Conservation (phyloP, 495 filamentous ascomycete species). For the Trichoderma virens region DNA sequence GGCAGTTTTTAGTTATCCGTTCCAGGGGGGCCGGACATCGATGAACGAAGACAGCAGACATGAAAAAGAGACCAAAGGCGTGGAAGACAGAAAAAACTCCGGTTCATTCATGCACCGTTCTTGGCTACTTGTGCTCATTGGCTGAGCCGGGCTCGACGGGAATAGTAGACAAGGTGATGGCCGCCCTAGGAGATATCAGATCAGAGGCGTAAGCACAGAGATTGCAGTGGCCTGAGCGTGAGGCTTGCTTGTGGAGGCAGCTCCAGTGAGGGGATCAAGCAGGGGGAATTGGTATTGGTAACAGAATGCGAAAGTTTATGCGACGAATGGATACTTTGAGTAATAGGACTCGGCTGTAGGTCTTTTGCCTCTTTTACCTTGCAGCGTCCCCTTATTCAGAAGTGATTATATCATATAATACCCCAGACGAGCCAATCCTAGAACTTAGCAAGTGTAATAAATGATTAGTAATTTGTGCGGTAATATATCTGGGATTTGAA, state of each 20-base stretch:
- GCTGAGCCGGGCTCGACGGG: background rate
- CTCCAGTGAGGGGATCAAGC: background rate
- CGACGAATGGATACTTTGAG: background rate
- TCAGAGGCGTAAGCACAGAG: slow-evolving; percentile 8
- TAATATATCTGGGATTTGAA: too few species aligned
- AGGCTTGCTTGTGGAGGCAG: slow-evolving; percentile 1
- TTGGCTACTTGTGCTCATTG: background rate
- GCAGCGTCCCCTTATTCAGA: too few species aligned
- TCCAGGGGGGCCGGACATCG: background rate
- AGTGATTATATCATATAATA: too few species aligned
- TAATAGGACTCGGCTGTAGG: too few species aligned
- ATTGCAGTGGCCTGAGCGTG: slow-evolving; percentile 4
- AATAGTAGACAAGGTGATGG: background rate
- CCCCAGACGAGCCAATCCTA: too few species aligned
- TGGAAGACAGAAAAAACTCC: background rate
- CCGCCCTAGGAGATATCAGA: slow-evolving; percentile 4
- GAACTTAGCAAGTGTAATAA: too few species aligned
- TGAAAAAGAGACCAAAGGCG: background rate
- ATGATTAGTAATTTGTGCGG: too few species aligned
- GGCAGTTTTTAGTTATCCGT: background rate
- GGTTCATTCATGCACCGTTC: background rate
- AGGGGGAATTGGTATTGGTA: background rate
- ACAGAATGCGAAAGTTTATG: background rate
- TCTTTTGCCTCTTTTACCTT: too few species aligned
- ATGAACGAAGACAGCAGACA: background rate